A percentile compares a stretch with the other conserved stretches of the same genome.
phyloP scores from a whole-genome alignment of 352 stramenopile genomes.

The Lagenidium sp. region DNA sequence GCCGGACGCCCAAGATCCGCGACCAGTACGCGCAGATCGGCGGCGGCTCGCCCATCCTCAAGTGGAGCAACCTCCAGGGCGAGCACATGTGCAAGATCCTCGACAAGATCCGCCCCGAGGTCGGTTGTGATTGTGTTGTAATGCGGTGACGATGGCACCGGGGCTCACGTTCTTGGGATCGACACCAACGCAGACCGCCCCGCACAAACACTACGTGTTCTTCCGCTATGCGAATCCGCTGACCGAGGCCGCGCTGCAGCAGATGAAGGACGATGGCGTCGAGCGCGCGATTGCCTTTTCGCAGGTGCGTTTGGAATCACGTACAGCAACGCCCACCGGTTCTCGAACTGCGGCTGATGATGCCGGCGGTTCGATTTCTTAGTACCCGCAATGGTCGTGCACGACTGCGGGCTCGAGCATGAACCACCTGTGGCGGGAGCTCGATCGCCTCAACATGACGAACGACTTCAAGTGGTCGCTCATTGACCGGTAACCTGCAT shows the following conservation, averaged over 20 bases:
- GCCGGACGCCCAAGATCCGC: constrained; percentile 91
- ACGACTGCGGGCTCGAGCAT: constrained; percentile 96
- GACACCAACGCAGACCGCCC: constrained; percentile 60
- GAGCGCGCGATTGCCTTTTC: constrained; percentile 96
- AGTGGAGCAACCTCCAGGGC: constrained; percentile 95
- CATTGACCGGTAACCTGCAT: constrained; percentile 53
- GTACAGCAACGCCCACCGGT: not conserved
- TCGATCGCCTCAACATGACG: constrained; percentile 84
- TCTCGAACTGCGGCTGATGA: not conserved
- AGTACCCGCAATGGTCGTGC: constrained; percentile 98
- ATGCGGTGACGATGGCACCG: not conserved
- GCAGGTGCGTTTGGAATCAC: constrained; percentile 51
- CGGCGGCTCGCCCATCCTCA: constrained; percentile 95
- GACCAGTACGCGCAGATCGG: constrained; percentile 96
- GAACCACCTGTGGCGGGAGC: constrained; percentile 82
- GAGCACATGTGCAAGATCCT: constrained; percentile 87
- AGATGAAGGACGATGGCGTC: constrained; percentile 93
- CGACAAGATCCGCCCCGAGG: constrained; percentile 78
- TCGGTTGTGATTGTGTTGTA: constrained; percentile 12
- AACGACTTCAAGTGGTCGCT: constrained; percentile 78
- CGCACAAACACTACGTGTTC: constrained; percentile 95
- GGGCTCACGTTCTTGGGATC: not conserved
- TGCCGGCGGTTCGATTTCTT: too few species aligned
- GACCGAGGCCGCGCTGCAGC: constrained; percentile 93
- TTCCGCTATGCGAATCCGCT: constrained; percentile 98